A percentile compares a stretch with the other conserved stretches of the same genome.
phyloP scores from a whole-genome alignment of 495 filamentous ascomycete species.

The Annulohypoxylon stygium region DNA sequence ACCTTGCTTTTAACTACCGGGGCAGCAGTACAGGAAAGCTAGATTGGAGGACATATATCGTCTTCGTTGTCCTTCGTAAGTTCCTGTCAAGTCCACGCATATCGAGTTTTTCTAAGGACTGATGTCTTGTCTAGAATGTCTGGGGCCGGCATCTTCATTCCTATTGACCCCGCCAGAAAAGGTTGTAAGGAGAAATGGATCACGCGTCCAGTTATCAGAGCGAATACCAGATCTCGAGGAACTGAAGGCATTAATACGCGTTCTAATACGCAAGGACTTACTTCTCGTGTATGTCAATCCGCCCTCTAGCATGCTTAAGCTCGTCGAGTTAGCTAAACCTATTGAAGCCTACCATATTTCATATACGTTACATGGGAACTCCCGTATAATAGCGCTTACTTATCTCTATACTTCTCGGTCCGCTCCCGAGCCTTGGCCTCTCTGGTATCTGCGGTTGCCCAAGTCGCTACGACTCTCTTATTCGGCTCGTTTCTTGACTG shows the following conservation, averaged over 20 bases:
- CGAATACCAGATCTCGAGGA: conserved; percentile 22
- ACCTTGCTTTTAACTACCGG: conserved; percentile 27
- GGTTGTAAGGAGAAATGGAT: conserved; percentile 23
- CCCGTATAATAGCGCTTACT: conserved; percentile 21
- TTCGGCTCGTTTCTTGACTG: conserved; percentile 23
- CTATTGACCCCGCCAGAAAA: conserved; percentile 24
- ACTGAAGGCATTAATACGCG: conserved; percentile 7
- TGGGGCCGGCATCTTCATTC: conserved; percentile 18
- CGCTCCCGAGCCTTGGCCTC: conserved; percentile 25
- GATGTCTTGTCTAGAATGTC: not conserved
- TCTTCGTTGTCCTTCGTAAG: conserved; percentile 25
- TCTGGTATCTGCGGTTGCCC: conserved; percentile 18
- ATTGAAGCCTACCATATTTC: conserved; percentile 3
- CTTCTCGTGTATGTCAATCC: conserved; percentile 5
- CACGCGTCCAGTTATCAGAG: conserved; percentile 16
- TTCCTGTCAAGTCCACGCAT: not conserved
- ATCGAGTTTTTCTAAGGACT: not conserved
- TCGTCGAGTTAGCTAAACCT: not conserved
- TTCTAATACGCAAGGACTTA: conserved; percentile 3
- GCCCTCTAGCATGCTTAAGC: not conserved
- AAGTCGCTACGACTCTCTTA: conserved; percentile 21
- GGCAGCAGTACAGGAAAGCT: conserved; percentile 21
- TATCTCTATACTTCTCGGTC: conserved; percentile 23
- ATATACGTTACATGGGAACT: conserved; percentile 20
- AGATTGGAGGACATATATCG: conserved; percentile 28